Evolutionary conservation across 2,329 filamentous ascomycete species (phyloP), one percentile per base, ranked within the genome.

Genomic region (Neurospora crassa): DNA sequence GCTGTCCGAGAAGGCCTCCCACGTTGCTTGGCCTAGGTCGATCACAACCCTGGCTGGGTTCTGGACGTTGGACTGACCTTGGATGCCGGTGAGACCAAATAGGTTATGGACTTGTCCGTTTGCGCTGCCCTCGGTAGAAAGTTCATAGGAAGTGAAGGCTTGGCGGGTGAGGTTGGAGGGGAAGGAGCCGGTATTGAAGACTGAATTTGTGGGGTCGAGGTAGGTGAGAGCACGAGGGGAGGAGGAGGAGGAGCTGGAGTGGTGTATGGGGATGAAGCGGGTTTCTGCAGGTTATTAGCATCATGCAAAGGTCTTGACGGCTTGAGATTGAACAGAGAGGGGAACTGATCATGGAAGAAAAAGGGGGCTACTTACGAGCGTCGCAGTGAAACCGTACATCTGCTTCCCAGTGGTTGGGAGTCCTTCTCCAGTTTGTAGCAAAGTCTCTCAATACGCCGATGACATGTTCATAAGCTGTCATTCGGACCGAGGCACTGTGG

Each of bases 351-450:
- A 24, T 41, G 29, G 20, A 29, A 34, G 29, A 29, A 29, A 68
- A 68, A 67, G 29, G 18, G 47, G 43, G 29, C 0, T 29, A 29
- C 43, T 18, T 47, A 47, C 45, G 18, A 7, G 40, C 14, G 40
- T 67, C 41, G 40, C 40, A 41, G 43, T 70, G 71, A 41, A 71
- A 67, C 24, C 71, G 70, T 40, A 72, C 71, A 45, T 72, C 70
- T 34, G 71, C 71, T 12, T 18, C 34, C 8, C 42, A 14, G 5
- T 68, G 53, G 20, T 68, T 7, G 43, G 8, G 8, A 2, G 71
- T 72, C 16, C 45, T 41, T n/a, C 10, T 5, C 71, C 70, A 72
- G 67, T 67, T 68, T 40, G 59, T 43, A n/a, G 68, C 53, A 24
- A 71, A 71, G 59, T 71, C 59, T 42, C 67, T n/a, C 1, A 71